Evolutionary conservation across 1,139 yeast genomes (phyloP).

Genomic region (Lodderomyces metapsilosis): DNA sequence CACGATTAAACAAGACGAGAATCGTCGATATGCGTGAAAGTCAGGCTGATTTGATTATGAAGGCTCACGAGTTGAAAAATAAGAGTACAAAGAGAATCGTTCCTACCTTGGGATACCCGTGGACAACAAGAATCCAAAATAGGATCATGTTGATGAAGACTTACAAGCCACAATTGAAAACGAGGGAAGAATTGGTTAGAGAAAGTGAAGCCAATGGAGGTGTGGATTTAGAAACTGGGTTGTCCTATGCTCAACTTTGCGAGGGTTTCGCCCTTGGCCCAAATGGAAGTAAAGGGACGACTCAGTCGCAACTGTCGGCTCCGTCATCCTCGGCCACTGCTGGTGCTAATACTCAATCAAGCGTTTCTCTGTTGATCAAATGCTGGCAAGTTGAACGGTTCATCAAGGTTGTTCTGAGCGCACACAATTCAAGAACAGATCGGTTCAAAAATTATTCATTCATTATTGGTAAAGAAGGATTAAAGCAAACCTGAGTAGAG

Average conservation of each 20-base stretch:
- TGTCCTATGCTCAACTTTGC: constrained; percentile 3
- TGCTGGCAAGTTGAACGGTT: constrained; percentile 33
- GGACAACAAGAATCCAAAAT: constrained; percentile 34
- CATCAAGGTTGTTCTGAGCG: constrained; percentile 24
- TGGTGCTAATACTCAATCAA: constrained; percentile 1
- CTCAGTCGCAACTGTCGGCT: neutral
- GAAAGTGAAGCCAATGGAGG: constrained; percentile 4
- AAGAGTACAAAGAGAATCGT: constrained; percentile 24
- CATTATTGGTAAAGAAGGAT: constrained; percentile 17
- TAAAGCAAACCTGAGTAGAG: constrained; percentile 2
- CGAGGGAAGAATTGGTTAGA: constrained; percentile 6
- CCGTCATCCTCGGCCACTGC: neutral
- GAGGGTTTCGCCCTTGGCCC: neutral
- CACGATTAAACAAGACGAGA: constrained; percentile 4
- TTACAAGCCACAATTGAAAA: constrained; percentile 25
- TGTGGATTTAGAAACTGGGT: constrained; percentile 5
- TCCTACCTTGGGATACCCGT: constrained; percentile 43
- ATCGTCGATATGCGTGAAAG: constrained; percentile 7
- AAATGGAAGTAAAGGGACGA: neutral
- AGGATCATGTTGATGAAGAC: constrained; percentile 34
- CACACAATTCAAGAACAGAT: constrained; percentile 13
- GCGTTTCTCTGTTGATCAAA: constrained; percentile 7
- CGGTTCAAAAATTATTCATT: constrained; percentile 17
- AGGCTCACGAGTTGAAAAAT: constrained; percentile 16
- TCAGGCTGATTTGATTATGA: constrained; percentile 15